Base-by-base conservation (phyloP, 2,329 filamentous ascomycete species). In the Aspergillus sp. region DNA sequence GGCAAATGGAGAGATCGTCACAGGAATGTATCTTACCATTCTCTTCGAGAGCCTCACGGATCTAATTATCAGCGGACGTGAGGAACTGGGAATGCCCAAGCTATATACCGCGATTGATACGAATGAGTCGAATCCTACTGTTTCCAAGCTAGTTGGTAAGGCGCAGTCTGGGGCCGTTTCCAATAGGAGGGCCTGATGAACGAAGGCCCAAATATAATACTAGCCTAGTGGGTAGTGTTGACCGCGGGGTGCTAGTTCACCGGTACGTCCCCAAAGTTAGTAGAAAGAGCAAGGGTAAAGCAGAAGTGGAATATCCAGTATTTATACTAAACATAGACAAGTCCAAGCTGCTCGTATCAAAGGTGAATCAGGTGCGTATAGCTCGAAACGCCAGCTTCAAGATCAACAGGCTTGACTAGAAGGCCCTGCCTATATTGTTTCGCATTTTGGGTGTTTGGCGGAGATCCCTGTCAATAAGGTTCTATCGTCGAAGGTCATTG, bases 391-490 rank as follows among this genome's bases (percentile, higher is more conserved):
- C 21, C 21, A 21, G 21, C 21, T 4, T 21, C 3, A 21, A 21
- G 21, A 4, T 21, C 21, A 21, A 4, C 21, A 21, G 21, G 3
- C 21, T 21, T 21, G 21, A 21, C 21, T 21, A 21, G 21, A 21
- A 21, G 21, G 21, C 21, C 21, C 21, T 4, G 21, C 21, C 21
- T 21, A 21, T 21, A 21, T 21, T 21, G 21, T 21, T 4, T 21
- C 3, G 21, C 21, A 21, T 21, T 4, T 21, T 21, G 21, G 21
- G 21, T 21, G 78, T 15, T 68, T 87, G 56, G 78, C 78, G 1
- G 81, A 84, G 61, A 74, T 88, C 4, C 85, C 84, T 0, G 69
- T 87, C 2, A 85, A 83, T 63, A 80, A 81, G 55, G 69, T 87
- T 39, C 72, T 87, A 3, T 74, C 79, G 31, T 84, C 79, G 0